Evolutionary conservation across 768 basidiomycete genomes (phyloP), one percentile per base, ranked within the genome.

Genomic region (Auriscalpium orientale): DNA sequence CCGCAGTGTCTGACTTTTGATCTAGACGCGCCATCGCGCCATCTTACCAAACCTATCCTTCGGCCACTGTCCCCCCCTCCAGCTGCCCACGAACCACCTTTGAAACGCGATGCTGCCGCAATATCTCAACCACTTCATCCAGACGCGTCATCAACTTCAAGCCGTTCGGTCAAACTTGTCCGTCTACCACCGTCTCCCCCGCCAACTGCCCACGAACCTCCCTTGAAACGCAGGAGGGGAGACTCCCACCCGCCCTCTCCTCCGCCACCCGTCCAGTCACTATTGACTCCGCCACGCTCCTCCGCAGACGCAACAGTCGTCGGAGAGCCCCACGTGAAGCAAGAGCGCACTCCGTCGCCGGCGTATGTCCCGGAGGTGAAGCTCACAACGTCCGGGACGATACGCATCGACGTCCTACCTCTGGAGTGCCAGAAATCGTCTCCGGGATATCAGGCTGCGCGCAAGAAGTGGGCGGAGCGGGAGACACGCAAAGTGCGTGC

Each of bases 281-380:
- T 7, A 33, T 34, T 18, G 18, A 40, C 45, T 51, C 46, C n/a
- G 20, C 12, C 37, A 22, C 11, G 15, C 12, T 53, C 48, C 54
- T 10, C 51, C 49, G 8, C 46, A 53, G n/a, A 48, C 54, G 8
- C 50, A 54, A 52, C 56, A 12, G 38, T 61, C 18, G 58, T 56
- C n/a, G 43, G 49, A 15, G 45, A 56, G 8, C 28, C 21, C 28
- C 34, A n/a, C 28, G 36, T 60, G 15, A 60, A 62, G 53, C 28
- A 46, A 8, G 58, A 60, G 53, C 61, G 53, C 36, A 54, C 46
- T 38, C 9, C 37, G 33, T 57, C 61, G n/a, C 61, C 61, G 12
- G 58, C 38, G 10, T 12, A 59, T 18, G 35, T 28, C n/a, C 4
- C 35, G 5, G n/a, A 55, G 16, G 49, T 28, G 6, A 52, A 45